Evolutionary conservation across 306 rosid genomes (phyloP), one percentile per base, ranked within the genome.

Genomic region (Ormosia emarginata): DNA sequence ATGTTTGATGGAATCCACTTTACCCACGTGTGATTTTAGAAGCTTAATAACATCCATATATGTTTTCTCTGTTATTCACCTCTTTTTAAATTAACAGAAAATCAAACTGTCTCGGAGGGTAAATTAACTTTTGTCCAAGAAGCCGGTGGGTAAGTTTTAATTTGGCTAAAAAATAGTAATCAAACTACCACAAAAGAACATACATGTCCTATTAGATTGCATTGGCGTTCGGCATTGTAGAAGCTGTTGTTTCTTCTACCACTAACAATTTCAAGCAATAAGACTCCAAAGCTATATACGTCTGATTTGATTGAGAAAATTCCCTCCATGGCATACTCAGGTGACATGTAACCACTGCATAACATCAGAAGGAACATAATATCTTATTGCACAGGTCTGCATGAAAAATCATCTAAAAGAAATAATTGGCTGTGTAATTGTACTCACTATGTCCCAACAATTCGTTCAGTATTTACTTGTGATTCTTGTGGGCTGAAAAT

Each of bases 391-490:
- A 6, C 5, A 14, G 8, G 10, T 34, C 5, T 8, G 53, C 6
- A 39, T 13, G n/a, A 61, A 63, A 62, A 36, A 18, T 18, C 24
- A 17, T 30, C 4, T 39, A 39, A 17, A 2, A 59, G 12, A 44
- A 63, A 44, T 2, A 14, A 2, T 11, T 14, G 47, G 11, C 4
- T 43, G 46, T 3, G 2, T 49, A 11, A 3, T 24, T 79, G 24
- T 64, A 43, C 88, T 78, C 78, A 72, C 78, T 46, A 78, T 58
- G 88, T 78, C 43, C 89, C 86, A 34, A 82, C 86, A 61, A 82
- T 52, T 52, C 62, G 6, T 0, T 3, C 2, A 9, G 89, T 67
- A 2, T 67, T 74, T 65, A 59, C 50, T 40, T 65, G 72, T 2
- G 74, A 6, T 71, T 81, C 79, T 36, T 46, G 77, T 2, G 62